phyloP scores from a whole-genome alignment of 352 stramenopile species.

The Blastocystis sp. region DNA sequence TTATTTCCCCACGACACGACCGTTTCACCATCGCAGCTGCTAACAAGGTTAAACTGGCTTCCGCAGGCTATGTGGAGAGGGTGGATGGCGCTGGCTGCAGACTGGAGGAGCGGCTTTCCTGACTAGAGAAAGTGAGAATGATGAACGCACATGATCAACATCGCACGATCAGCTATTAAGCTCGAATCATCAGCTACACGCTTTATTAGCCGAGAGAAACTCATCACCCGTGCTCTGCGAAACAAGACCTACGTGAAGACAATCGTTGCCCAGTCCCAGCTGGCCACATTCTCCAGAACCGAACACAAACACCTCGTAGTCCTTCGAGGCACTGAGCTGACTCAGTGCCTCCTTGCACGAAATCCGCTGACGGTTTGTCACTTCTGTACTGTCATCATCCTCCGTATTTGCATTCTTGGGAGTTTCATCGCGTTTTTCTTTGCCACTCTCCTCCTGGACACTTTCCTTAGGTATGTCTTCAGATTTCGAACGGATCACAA shows the following conservation, averaged over 20 bases:
- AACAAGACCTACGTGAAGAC: not conserved
- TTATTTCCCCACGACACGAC: conserved; percentile 13
- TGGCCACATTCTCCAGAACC: conserved; percentile 28
- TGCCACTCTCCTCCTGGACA: not conserved
- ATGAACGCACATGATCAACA: not conserved
- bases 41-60: not conserved
- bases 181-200: not conserved
- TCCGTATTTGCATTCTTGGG: not conserved
- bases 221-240: not conserved
- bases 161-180: too few relatives aligned
- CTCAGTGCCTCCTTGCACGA: not conserved
- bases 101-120: not conserved
- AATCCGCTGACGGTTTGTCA: not conserved
- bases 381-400: conserved; percentile 10
- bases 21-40: not conserved
- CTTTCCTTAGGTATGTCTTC: not conserved
- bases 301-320: conserved; percentile 46
- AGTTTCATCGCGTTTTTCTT: not conserved
- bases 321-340: not conserved
- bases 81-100: not conserved
- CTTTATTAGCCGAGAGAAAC: conserved; percentile 40
- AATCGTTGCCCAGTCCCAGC: not conserved
- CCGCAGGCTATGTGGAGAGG: not conserved
- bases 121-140: not conserved
- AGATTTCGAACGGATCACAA: not conserved